Evolutionary conservation across 441 rosid species (phyloP).

Genomic region (Pelargonium cotyledonis): DNA sequence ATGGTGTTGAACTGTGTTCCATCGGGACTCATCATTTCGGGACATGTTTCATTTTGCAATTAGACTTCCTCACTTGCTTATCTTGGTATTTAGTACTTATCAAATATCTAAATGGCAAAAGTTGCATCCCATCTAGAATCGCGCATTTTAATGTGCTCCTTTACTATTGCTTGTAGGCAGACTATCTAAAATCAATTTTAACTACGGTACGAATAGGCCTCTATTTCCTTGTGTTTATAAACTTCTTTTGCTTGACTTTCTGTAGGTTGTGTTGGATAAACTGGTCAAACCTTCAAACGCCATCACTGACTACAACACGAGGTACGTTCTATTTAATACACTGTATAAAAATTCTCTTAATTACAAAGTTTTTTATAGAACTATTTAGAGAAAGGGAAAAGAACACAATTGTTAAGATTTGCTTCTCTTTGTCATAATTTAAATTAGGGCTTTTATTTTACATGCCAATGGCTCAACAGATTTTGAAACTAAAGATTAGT

Average conservation of each 20-base stretch:
- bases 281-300: conserved; percentile 76
- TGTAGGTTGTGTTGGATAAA: conserved; percentile 82
- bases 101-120: background rate
- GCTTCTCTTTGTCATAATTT: background rate
- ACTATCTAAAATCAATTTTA: background rate
- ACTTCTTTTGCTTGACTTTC: conserved; percentile 11
- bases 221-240: background rate
- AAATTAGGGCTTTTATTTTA: too few species aligned
- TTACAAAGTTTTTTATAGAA: background rate
- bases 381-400: background rate
- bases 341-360: background rate
- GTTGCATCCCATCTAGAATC: background rate
- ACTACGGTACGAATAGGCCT: background rate
- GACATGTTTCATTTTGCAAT: background rate
- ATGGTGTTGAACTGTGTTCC: background rate
- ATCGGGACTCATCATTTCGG: background rate
- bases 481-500: background rate
- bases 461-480: background rate
- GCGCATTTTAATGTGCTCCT: background rate
- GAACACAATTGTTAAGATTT: too few species aligned
- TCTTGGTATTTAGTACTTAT: conserved; percentile 3
- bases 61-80: background rate
- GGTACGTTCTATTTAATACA: conserved; percentile 35
- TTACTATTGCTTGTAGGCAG: background rate
- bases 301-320: conserved; percentile 80